These are phyloP conservation scores for Penicillium pancosmium DNA, from an alignment of 495 filamentous ascomycete species.

Conservation along the genomic window DNA sequence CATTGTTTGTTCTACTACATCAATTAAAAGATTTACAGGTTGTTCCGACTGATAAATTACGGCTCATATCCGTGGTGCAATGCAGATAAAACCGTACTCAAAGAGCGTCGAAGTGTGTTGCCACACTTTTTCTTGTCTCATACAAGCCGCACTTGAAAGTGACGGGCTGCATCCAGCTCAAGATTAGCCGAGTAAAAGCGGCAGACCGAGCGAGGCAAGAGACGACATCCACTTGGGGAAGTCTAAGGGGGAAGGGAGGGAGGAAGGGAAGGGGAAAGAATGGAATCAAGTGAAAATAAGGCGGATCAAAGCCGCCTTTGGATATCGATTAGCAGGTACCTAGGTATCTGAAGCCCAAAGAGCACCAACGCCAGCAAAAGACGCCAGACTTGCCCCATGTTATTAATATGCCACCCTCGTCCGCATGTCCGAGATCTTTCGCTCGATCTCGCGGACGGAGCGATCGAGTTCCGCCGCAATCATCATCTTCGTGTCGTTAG, in stretches of 20 bases:
- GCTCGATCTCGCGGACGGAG: slow-evolving; percentile 86
- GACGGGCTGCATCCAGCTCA: slow-evolving; percentile 56
- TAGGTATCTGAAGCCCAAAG: slow-evolving; percentile 37
- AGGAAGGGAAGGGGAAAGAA: neutral
- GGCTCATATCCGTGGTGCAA: slow-evolving; percentile 42
- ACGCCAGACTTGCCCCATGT: slow-evolving; percentile 28
- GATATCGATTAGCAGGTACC: slow-evolving; percentile 26
- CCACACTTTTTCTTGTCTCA: slow-evolving; percentile 52
- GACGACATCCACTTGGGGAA: slow-evolving; percentile 32
- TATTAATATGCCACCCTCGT: slow-evolving; percentile 80
- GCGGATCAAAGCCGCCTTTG: slow-evolving; percentile 21
- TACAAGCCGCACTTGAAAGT: slow-evolving; percentile 33
- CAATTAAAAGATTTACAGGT: slow-evolving; percentile 7
- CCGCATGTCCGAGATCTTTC: slow-evolving; percentile 92
- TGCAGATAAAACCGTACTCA: slow-evolving; percentile 56
- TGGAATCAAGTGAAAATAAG: slow-evolving; percentile 5
- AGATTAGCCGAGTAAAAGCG: slow-evolving; percentile 51
- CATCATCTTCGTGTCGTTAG: slow-evolving; percentile 87
- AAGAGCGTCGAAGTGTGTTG: slow-evolving; percentile 48
- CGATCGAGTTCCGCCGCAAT: slow-evolving; percentile 92
- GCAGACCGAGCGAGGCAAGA: slow-evolving; percentile 60
- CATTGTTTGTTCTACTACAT: slow-evolving; percentile 2
- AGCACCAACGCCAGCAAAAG: slow-evolving; percentile 22
- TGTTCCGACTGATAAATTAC: slow-evolving; percentile 60
- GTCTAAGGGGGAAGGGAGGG: neutral